Evolutionary conservation across 176 grass and related monocot species (phyloP).

Genomic region (Aegilops speltoides): DNA sequence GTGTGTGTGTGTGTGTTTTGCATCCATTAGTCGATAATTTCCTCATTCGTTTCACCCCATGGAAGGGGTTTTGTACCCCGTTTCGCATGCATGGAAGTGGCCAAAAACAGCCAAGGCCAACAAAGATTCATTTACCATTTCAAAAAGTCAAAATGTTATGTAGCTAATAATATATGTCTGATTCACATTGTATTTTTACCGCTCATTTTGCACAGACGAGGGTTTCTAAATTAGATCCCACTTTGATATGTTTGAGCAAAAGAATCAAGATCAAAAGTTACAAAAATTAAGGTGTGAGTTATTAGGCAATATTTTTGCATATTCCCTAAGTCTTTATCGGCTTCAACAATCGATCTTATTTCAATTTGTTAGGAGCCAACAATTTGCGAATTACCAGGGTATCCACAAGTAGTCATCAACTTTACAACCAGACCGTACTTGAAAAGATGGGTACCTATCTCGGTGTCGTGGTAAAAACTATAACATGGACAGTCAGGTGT

Average conservation of each 20-base stretch:
- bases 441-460: neutral
- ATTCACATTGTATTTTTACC: neutral
- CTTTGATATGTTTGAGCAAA: neutral
- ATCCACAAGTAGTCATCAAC: neutral
- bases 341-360: neutral
- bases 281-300: no score
- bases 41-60: no score
- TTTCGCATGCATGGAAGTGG: no score
- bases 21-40: no score
- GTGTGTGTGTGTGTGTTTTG: no score
- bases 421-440: neutral
- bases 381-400: neutral
- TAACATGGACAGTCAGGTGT: neutral
- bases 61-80: no score
- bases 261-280: neutral
- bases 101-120: neutral
- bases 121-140: neutral
- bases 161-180: neutral
- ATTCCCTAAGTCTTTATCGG: neutral
- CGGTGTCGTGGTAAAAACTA: neutral
- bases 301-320: no score
- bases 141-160: neutral
- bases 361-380: neutral
- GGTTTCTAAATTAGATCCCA: neutral
- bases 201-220: neutral